Percentiles rank a stretch among this genome's conserved stretches.
phyloP scores from a whole-genome alignment of 768 basidiomycete genomes.

The Mycena amicta region DNA sequence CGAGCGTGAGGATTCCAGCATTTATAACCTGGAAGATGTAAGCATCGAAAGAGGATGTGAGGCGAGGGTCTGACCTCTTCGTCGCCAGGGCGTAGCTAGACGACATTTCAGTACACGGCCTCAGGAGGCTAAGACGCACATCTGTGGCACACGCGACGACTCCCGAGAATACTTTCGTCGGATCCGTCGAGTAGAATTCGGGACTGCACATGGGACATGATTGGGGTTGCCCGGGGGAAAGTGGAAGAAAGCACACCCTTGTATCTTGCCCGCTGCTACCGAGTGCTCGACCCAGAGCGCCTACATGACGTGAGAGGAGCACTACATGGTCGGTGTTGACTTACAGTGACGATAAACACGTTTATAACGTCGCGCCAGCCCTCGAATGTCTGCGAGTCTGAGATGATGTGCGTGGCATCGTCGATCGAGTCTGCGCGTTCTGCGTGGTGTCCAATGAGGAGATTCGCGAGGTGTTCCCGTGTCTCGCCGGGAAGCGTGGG shows the following conservation, averaged over 20 bases:
- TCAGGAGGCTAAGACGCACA: conserved; percentile 37
- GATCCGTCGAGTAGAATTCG: conserved; percentile 74
- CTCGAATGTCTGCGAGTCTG: conserved; percentile 41
- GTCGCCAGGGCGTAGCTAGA: not conserved
- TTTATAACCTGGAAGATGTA: conserved; percentile 70
- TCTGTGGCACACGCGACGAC: conserved; percentile 76
- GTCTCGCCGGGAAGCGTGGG: conserved; percentile 32
- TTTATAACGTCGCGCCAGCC: conserved; percentile 36
- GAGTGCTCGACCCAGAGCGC: conserved; percentile 21
- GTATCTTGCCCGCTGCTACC: conserved; percentile 12
- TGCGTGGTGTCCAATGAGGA: conserved; percentile 43
- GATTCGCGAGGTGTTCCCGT: conserved; percentile 31
- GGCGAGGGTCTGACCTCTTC: not conserved
- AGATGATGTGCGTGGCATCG: conserved; percentile 44
- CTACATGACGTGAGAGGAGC: conserved; percentile 8
- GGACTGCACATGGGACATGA: conserved; percentile 24
- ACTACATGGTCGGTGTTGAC: not conserved
- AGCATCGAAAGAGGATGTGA: not conserved
- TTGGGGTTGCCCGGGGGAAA: not conserved
- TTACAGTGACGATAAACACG: conserved; percentile 8
- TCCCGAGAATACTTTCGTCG: conserved; percentile 80
- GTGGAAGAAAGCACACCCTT: conserved; percentile 4
- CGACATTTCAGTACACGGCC: not conserved
- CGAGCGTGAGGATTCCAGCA: conserved; percentile 71
- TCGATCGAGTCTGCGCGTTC: conserved; percentile 20